Conservation (phyloP, 202 grass and related monocot species). For the Cymbopogon flexuosus region DNA sequence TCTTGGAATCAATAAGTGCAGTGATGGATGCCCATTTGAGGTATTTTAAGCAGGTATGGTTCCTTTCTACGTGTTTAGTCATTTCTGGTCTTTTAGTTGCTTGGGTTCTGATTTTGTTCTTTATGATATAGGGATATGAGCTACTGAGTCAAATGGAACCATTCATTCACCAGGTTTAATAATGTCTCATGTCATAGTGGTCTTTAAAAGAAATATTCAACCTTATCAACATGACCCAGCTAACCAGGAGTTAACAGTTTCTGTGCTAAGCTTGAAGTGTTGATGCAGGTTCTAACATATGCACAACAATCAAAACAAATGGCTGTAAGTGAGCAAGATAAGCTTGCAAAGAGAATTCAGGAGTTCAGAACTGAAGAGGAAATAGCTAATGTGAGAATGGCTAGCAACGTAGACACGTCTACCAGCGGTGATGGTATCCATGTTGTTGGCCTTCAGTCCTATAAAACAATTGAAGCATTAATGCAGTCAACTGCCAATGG, state of each 20-base stretch:
- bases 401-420: slow-evolving; percentile 70
- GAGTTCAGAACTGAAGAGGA: slow-evolving; percentile 92
- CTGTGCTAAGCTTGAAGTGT: slow-evolving; percentile 31
- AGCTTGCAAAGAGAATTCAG: slow-evolving; percentile 93
- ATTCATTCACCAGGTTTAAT: slow-evolving; percentile 86
- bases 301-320: slow-evolving; percentile 98
- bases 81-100: slow-evolving; percentile 21
- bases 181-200: slow-evolving; percentile 13
- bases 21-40: slow-evolving; percentile 99
- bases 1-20: slow-evolving; percentile 95
- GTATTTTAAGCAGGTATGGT: slow-evolving; percentile 94
- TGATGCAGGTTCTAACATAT: slow-evolving; percentile 91
- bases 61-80: slow-evolving; percentile 18
- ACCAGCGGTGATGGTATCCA: slow-evolving; percentile 88
- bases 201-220: slow-evolving; percentile 22
- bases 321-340: slow-evolving; percentile 76
- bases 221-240: slow-evolving; percentile 1
- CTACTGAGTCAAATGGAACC: slow-evolving; percentile 93
- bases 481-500: slow-evolving; percentile 91
- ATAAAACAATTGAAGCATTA: slow-evolving; percentile 89
- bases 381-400: slow-evolving; percentile 67
- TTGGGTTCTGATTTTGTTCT: slow-evolving; percentile 38
- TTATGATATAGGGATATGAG: slow-evolving; percentile 70
- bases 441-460: slow-evolving; percentile 82
- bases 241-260: slow-evolving; percentile 26